Base-by-base conservation (phyloP, 148 eudicot species). In the Spergularia marina region DNA sequence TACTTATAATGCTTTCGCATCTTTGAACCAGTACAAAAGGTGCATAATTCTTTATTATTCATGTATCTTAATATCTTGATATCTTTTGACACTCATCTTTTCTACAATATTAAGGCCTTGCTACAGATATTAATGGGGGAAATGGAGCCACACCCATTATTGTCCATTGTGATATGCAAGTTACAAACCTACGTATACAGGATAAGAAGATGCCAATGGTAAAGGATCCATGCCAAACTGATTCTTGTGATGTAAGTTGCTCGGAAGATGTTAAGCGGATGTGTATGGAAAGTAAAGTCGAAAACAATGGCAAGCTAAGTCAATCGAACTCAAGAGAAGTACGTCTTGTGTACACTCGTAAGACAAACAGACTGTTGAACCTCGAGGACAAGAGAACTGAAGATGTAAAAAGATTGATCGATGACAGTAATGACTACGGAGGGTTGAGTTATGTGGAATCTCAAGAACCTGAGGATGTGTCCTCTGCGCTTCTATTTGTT, bases 401-500 rank as follows among this genome's bases (percentile, higher is more conserved):
- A 62, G 77, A 79, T 15, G 80, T 76, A 68, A 67, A 65, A 64
- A 58, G 54, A 30, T 61, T 44, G 74, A 68, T 65, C 65, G 36
- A 67, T 78, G 41, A 11, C 56, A 66, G 56, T 65, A 41, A 72
- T 6, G 83, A 78, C 47, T 49, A 41, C 44, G 75, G 65, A 49
- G 75, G 71, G 69, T 59, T 87, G 39, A 77, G 78, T 51, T 81
- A 80, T 55, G 75, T 49, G 57, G 83, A 82, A 55, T 85, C 89
- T 74, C 86, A 84, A 72, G 92, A 83, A 75, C 79, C 87, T 74
- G 84, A 78, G 75, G 91, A 89, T 56, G 53, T 70, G 59, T 82
- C 91, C 53, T 76, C 83, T 71, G 91, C 89, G 40, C 81, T 91
- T 77, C 72, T 65, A 53, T 83, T 89, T 82, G 89, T 91, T 52